Base-by-base conservation (phyloP, 495 filamentous ascomycete genomes). In the Patellaria atrata region DNA sequence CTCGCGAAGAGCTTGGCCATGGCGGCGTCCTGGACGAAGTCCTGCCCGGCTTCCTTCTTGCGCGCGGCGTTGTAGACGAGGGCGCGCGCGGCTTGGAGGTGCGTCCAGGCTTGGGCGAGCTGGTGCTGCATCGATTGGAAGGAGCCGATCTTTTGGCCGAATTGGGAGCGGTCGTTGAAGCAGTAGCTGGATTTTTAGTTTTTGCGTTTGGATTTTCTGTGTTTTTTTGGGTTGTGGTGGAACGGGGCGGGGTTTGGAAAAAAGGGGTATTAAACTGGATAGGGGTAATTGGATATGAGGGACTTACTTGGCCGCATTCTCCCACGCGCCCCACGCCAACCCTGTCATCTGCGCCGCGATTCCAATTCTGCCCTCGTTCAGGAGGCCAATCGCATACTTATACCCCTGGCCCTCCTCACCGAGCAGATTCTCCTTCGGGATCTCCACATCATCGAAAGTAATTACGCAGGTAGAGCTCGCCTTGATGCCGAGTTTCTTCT, bases 61-160 rank as follows among this genome's bases (percentile, higher is more conserved):
- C 89, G 71, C 1, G 92, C 83, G 8, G 89, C 89, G 50, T 99
- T 99, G 64, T 80, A 96, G 21, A 99, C 85, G 2, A 99, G 67
- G 3, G 83, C 85, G 15, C 89, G 74, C 3, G 89, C 89, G 8
- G 89, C 89, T 16, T 71, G 62, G 46, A 96, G 93, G 58, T 96
- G 87, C 11, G 80, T 86, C 58, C 85, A 93, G 5, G 86, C 78
- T 63, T 99, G 89, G 0, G 89, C 89, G 34, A 99, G 73, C 67
- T 99, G 91, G 62, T 94, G 85, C 61, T 94, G 89, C 86, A 99
- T 94, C 48, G 83, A 87, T 62, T 97, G 89, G 70, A 99, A 99
- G 50, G 82, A 74, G 42, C 91, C 89, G 35, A 99, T 76, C 24
- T 83, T 67, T 52, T 85, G 68, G 30, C 91, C 84, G 56, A 99